Percentiles rank a stretch among this genome's conserved stretches.
Evolutionary conservation across 2,329 filamentous ascomycete genomes (phyloP).

Genomic region (Botrytis aclada): DNA sequence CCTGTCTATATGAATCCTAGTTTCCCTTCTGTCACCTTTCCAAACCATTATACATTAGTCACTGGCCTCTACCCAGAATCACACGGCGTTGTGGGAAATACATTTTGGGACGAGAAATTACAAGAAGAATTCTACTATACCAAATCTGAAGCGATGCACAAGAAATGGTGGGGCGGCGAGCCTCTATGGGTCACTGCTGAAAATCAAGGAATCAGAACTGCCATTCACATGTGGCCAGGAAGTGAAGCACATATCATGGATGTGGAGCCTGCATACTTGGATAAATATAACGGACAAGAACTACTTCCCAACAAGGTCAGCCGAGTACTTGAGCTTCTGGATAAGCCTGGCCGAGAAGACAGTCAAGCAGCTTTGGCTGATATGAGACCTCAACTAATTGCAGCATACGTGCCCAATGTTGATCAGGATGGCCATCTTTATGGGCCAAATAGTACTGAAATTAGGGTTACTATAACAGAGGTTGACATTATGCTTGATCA

Average conservation of each 20-base stretch:
- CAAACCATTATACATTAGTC: conserved; percentile 90
- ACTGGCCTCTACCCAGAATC: conserved; percentile 90
- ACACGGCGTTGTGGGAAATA: conserved; percentile 91
- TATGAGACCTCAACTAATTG: conserved; percentile 83
- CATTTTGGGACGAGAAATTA: conserved; percentile 82
- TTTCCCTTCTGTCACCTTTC: conserved; percentile 95
- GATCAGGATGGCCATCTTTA: conserved; percentile 83
- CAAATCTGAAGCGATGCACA: conserved; percentile 68
- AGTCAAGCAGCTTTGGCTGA: conserved; percentile 47
- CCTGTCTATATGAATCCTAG: conserved; percentile 90
- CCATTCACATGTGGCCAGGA: conserved; percentile 98
- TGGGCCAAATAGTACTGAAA: conserved; percentile 94
- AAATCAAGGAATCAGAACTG: conserved; percentile 70
- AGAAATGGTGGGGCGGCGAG: conserved; percentile 94
- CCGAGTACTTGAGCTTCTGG: conserved; percentile 77
- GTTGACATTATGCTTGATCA: conserved; percentile 80
- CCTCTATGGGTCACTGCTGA: conserved; percentile 94
- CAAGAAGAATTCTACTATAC: conserved; percentile 86
- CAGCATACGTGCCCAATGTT: conserved; percentile 91
- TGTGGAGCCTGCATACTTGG: conserved; percentile 75
- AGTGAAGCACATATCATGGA: conserved; percentile 80
- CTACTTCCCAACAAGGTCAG: conserved; percentile 70
- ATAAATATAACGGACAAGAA: conserved; percentile 81
- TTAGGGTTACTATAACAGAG: conserved; percentile 69
- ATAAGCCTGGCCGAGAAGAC: conserved; percentile 71